Base-by-base conservation (phyloP, 805 yeast species). In the Hemisphaericaspora nanyangensis region DNA sequence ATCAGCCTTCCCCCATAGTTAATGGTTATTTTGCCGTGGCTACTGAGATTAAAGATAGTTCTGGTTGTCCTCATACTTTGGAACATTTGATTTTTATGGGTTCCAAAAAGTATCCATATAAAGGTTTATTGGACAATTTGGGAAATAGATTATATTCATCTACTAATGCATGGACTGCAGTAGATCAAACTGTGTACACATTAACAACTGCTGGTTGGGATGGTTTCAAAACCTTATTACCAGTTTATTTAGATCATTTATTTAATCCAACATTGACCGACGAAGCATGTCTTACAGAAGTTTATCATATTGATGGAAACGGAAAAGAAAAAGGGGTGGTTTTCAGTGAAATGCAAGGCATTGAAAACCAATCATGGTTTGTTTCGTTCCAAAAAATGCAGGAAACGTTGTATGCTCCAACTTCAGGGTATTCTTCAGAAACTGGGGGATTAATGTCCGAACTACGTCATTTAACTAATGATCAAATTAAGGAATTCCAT, bases 81-180 rank as follows among this genome's bases (percentile, higher is more conserved):
- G 99, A 93, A 63, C 99, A 93, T 63, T 69, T 93, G 59, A 74
- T 91, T 27, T 93, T 93, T 60, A 86, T 89, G 95, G 99, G 99
- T 1, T 86, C 96, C 2, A 70, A 82, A 47, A 79, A 81, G 42
- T 86, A 80, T 51, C 98, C 98, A 0, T 91, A 83, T 60, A 91
- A 91, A 60, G 98, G 99, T 7, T 68, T 90, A 35, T 67, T 93
- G 34, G 99, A 93, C 55, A 81, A 81, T 8, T 72, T 90, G 37
- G 95, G 97, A 5, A 87, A 88, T 54, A 64, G 85, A 40, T 81
- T 88, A 45, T 85, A 82, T 61, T 84, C 96, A 2, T 72, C 79
- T 5, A 93, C 98, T 0, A 93, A 93, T 55, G 99, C 99, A 0
- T 90, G 96, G 96, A 93, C 99, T 0, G 88, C 84, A 1, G 87